These are phyloP conservation scores for Fraxinus angustifolia DNA, from an alignment of 305 asterid species.

Conservation along the genomic window DNA sequence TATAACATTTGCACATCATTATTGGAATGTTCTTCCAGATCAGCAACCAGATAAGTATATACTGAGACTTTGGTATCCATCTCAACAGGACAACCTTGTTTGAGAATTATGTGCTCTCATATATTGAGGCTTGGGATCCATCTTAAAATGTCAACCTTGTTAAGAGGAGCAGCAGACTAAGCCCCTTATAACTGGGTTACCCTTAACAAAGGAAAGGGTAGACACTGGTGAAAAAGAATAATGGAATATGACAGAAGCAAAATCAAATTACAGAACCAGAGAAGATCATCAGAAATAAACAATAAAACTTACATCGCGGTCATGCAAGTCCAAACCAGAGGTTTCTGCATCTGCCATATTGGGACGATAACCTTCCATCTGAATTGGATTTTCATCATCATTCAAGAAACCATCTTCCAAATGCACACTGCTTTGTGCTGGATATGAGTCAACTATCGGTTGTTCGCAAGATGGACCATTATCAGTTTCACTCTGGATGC, in stretches of 20 bases:
- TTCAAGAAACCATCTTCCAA: constrained; percentile 38
- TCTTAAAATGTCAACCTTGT: neutral
- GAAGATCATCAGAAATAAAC: neutral
- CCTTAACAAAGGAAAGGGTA: neutral
- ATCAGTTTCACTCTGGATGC: constrained; percentile 28
- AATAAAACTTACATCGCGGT: constrained; percentile 53
- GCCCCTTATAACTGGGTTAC: neutral
- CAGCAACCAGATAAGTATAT: neutral
- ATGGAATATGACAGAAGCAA: neutral
- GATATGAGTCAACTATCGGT: constrained; percentile 26
- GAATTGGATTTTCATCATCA: constrained; percentile 33
- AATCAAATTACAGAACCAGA: neutral
- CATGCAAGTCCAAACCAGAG: constrained; percentile 36
- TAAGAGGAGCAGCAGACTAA: neutral
- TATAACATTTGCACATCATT: neutral
- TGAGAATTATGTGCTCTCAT: neutral
- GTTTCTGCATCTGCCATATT: constrained; percentile 41
- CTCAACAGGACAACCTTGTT: neutral
- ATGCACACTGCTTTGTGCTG: constrained; percentile 28
- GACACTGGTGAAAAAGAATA: neutral
- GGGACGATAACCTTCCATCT: constrained; percentile 35
- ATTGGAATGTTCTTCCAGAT: neutral
- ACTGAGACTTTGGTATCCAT: neutral
- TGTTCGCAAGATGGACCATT: constrained; percentile 34
- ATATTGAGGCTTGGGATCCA: neutral